A percentile compares a stretch with the other conserved stretches of the same genome.
Evolutionary conservation across 2,329 filamentous ascomycete species (phyloP).

Genomic region (Microdochium trichocladiopsis): DNA sequence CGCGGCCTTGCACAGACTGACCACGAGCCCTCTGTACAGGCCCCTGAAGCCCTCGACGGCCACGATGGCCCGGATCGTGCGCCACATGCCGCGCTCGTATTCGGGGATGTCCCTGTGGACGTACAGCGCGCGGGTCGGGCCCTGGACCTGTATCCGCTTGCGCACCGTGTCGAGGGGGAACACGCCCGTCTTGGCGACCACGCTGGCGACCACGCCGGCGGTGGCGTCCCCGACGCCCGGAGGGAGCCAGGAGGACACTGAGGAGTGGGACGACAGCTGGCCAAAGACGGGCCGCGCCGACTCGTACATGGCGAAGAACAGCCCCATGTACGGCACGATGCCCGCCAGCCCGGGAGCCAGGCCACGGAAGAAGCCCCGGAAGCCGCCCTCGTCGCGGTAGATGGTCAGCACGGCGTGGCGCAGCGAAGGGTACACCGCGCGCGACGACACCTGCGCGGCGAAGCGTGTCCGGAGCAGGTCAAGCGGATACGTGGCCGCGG

Average conservation of each 20-base stretch:
- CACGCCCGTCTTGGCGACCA: slow-evolving; percentile 79
- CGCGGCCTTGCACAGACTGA: slow-evolving; percentile 87
- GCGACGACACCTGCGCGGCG: slow-evolving; percentile 80
- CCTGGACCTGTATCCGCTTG: slow-evolving; percentile 92
- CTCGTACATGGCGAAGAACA: slow-evolving; percentile 92
- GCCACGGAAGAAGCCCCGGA: slow-evolving; percentile 78
- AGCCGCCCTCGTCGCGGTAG: slow-evolving; percentile 60
- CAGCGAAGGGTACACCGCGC: slow-evolving; percentile 67
- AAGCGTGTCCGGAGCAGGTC: slow-evolving; percentile 92
- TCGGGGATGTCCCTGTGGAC: slow-evolving; percentile 83
- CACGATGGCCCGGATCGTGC: slow-evolving; percentile 62
- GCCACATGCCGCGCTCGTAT: slow-evolving; percentile 61
- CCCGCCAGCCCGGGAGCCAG: slow-evolving; percentile 74
- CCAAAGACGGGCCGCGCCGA: slow-evolving; percentile 56
- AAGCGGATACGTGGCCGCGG: slow-evolving; percentile 80
- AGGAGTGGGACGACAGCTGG: no score
- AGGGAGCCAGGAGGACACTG: slow-evolving; percentile 39
- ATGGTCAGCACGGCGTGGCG: slow-evolving; percentile 66
- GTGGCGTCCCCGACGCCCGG: slow-evolving; percentile 77
- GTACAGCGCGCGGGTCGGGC: slow-evolving; percentile 72
- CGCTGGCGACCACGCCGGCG: slow-evolving; percentile 72
- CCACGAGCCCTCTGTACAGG: slow-evolving; percentile 79
- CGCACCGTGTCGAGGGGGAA: slow-evolving; percentile 91
- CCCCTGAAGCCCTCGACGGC: slow-evolving; percentile 68
- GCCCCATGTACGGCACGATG: slow-evolving; percentile 93